A percentile compares a stretch with the other conserved stretches of the same genome.
These are phyloP conservation scores for Cladochytrium replicatum DNA, from an alignment of 192 early-diverging fungal genomes.

Conservation along the genomic window DNA sequence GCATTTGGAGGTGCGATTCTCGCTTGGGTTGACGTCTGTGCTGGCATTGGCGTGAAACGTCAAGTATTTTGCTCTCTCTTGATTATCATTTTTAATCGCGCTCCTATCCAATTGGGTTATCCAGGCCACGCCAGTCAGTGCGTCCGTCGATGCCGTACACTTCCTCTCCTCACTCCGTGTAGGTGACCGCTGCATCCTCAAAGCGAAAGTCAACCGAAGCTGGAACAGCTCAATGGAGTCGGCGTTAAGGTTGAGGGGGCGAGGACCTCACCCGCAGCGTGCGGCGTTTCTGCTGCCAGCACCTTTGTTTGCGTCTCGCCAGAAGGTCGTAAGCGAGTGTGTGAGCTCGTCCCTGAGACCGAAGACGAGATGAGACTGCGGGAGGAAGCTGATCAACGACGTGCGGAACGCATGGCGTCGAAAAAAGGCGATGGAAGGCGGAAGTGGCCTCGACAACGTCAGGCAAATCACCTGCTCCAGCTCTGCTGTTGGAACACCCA, in stretches of 20 bases:
- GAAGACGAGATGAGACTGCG: conserved; percentile 41
- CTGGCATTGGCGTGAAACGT: conserved; percentile 55
- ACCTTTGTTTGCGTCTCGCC: conserved; percentile 46
- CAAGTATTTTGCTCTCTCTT: conserved; percentile 35
- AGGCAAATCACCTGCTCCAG: conserved; percentile 6
- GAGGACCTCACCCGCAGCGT: conserved; percentile 50
- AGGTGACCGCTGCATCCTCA: conserved; percentile 52
- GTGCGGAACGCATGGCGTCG: no score
- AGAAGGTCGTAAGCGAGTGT: conserved; percentile 27
- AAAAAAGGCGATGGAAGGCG: no score
- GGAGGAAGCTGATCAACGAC: conserved; percentile 48
- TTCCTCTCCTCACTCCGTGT: conserved; percentile 52
- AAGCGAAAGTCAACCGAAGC: conserved; percentile 52
- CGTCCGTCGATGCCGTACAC: conserved; percentile 58
- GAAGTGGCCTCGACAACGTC: background rate
- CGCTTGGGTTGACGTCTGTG: conserved; percentile 57
- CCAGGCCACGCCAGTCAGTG: conserved; percentile 3
- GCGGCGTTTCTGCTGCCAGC: conserved; percentile 47
- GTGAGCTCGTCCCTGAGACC: conserved; percentile 38
- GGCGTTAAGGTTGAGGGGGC: conserved; percentile 57
- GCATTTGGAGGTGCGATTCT: conserved; percentile 46
- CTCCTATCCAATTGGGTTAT: background rate
- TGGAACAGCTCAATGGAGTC: conserved; percentile 65
- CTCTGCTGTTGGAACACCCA: conserved; percentile 1
- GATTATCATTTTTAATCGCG: conserved; percentile 18